These are phyloP conservation scores for Boletus rubroflammeus DNA, from an alignment of 768 basidiomycete genomes.

Conservation along the genomic window DNA sequence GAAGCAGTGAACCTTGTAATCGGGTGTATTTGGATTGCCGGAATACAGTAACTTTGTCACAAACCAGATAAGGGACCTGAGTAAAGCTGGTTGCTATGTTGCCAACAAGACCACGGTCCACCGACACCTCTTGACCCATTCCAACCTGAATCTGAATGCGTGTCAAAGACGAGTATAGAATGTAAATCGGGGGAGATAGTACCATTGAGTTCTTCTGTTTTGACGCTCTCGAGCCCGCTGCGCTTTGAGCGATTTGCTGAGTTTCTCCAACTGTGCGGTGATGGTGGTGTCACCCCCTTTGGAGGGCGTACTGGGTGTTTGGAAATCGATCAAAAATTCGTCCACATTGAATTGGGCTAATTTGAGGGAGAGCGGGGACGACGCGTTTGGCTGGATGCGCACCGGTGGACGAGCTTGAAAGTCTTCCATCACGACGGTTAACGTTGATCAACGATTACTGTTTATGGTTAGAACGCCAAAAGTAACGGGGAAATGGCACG, in stretches of 20 bases:
- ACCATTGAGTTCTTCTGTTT: constrained; percentile 9
- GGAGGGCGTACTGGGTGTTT: constrained; percentile 41
- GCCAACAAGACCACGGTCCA: neutral
- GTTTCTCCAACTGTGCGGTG: constrained; percentile 57
- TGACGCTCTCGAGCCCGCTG: constrained; percentile 34
- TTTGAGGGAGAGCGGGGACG: constrained; percentile 38
- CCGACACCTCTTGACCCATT: neutral
- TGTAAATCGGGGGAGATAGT: neutral
- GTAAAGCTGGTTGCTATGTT: neutral
- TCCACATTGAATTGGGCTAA: constrained; percentile 40
- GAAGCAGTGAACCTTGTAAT: no score
- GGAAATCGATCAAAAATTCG: constrained; percentile 47
- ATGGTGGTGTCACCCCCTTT: constrained; percentile 54
- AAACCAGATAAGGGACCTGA: neutral
- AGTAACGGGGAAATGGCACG: constrained; percentile 9
- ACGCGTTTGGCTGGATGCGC: constrained; percentile 40
- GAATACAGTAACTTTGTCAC: neutral
- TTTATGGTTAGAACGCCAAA: neutral
- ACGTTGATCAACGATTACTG: no score
- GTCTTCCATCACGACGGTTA: no score
- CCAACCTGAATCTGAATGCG: neutral
- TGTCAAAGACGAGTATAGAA: constrained; percentile 1
- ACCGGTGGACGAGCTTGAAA: constrained; percentile 46
- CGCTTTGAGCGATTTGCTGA: constrained; percentile 49
- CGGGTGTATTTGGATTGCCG: no score